Conservation (phyloP, 23 red algal species). For the Gracilaria gracilis region DNA sequence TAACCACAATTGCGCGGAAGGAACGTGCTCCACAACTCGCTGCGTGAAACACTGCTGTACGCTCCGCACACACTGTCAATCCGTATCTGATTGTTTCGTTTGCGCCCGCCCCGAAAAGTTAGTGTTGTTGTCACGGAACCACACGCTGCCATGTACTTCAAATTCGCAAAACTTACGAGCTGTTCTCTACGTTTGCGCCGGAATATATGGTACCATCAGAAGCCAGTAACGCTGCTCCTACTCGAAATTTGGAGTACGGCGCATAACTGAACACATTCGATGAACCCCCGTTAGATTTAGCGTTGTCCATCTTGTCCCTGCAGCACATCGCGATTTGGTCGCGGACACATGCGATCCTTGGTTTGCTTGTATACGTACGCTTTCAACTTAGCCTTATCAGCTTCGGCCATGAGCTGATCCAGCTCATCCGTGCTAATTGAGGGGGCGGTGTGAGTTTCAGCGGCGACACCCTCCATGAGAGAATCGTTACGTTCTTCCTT, state of each 20-base stretch:
- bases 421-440: constrained; percentile 59
- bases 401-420: constrained; percentile 64
- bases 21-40: constrained; percentile 43
- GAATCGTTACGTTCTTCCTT: background rate
- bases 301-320: no score
- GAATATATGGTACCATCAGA: constrained; percentile 61
- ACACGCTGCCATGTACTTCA: no score
- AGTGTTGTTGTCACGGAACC: no score
- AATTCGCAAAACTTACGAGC: constrained; percentile 65
- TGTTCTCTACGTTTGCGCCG: constrained; percentile 93
- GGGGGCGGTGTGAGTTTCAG: constrained; percentile 33
- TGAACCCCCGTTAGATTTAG: background rate
- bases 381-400: constrained; percentile 71
- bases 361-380: constrained; percentile 33
- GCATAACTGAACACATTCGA: constrained; percentile 55
- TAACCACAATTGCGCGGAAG: constrained; percentile 59
- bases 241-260: constrained; percentile 89
- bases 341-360: no score
- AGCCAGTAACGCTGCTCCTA: constrained; percentile 78
- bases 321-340: no score
- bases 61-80: constrained; percentile 87
- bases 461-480: constrained; percentile 29
- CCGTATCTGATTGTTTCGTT: constrained; percentile 63
- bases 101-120: no score
- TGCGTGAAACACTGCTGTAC: constrained; percentile 78